phyloP scores from a whole-genome alignment of 2,329 filamentous ascomycete species.

The Cucurbitaria berberidis region DNA sequence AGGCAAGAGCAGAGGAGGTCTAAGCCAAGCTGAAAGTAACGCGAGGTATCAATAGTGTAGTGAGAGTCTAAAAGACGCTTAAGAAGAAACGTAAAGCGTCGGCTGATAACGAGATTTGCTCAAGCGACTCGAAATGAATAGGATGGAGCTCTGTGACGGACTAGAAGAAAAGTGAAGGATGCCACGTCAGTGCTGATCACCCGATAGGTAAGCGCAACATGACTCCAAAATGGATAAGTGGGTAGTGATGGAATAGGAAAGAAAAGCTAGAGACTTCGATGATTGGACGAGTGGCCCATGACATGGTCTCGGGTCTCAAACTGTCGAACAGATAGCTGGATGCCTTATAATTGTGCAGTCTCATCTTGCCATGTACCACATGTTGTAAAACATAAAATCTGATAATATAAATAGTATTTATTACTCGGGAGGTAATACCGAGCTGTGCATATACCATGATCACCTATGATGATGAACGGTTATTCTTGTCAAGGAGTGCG shows the following conservation, averaged over 20 bases:
- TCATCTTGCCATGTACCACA: no score
- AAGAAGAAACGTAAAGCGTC: neutral
- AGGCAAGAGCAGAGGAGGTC: no score
- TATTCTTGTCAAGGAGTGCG: no score
- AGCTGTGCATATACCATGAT: no score
- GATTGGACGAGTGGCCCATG: neutral
- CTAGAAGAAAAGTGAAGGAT: neutral
- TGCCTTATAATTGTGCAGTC: neutral
- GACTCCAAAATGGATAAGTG: neutral
- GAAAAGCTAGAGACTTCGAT: neutral
- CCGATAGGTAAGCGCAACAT: neutral
- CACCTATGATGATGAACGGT: no score
- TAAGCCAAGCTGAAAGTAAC: neutral
- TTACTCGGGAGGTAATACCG: no score
- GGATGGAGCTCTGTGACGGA: neutral
- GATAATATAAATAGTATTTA: no score
- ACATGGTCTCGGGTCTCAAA: neutral
- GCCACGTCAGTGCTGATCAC: neutral
- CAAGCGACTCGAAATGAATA: neutral
- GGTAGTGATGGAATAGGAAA: no score
- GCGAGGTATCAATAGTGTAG: neutral
- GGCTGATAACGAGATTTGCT: neutral
- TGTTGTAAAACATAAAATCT: no score
- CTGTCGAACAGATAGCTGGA: neutral
- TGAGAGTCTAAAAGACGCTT: neutral